A percentile compares a stretch with the other conserved stretches of the same genome.
phyloP scores from a whole-genome alignment of 441 rosid species.

The Croton laevigatus region DNA sequence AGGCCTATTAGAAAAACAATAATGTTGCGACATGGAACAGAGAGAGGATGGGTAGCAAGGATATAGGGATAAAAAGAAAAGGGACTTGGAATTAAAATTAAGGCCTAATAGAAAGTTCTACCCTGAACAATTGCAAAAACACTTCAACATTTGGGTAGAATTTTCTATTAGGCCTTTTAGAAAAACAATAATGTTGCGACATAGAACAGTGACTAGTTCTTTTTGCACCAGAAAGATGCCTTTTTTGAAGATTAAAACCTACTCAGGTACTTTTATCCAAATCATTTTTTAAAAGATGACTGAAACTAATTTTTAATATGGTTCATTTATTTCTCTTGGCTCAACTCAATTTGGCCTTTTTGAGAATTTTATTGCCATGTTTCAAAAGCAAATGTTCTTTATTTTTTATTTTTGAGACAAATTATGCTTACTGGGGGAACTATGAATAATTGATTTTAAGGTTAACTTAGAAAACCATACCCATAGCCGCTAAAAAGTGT shows the following conservation, averaged over 20 bases:
- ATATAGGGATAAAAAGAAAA: no score
- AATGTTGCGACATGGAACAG: no score
- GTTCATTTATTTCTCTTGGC: background rate
- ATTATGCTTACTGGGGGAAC: background rate
- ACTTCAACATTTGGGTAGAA: no score
- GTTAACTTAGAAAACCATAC: background rate
- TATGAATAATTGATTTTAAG: background rate
- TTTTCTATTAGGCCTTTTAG: no score
- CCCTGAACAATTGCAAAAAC: no score
- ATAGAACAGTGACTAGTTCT: background rate
- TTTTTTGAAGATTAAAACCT: background rate
- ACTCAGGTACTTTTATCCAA: background rate
- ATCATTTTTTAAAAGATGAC: background rate
- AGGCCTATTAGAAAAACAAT: background rate
- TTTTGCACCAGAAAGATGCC: background rate
- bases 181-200: background rate
- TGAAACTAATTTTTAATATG: background rate
- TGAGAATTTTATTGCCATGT: background rate
- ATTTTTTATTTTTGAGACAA: no score
- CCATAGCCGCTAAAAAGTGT: background rate
- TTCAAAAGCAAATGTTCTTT: background rate
- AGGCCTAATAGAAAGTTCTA: no score
- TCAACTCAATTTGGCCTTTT: background rate
- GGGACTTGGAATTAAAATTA: no score
- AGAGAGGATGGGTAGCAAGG: no score